Evolutionary conservation across 2,329 filamentous ascomycete genomes (phyloP).

Genomic region (Pestalotiopsis sp.): DNA sequence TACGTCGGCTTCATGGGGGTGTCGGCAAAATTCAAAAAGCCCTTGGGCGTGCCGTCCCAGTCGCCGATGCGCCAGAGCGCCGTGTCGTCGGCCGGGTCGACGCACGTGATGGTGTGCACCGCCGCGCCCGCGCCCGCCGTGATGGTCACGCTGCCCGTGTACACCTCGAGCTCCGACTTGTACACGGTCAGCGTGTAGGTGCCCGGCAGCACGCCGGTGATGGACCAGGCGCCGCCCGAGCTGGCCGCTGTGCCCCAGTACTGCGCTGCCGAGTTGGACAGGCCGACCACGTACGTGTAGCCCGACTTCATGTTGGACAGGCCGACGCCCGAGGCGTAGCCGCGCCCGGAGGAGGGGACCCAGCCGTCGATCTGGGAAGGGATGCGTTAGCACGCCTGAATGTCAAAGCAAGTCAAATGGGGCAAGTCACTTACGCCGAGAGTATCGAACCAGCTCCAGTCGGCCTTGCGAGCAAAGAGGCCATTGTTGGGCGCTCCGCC

Average conservation of each 20-base stretch:
- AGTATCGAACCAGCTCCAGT: constrained; percentile 36
- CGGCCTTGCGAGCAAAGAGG: constrained; percentile 38
- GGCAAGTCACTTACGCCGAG: constrained; percentile 24
- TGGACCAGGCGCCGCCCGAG: constrained; percentile 30
- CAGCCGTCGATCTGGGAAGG: constrained; percentile 30
- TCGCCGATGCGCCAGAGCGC: constrained; percentile 39
- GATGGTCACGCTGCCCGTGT: constrained; percentile 28
- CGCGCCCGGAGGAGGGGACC: constrained; percentile 32
- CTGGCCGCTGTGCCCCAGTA: constrained; percentile 36
- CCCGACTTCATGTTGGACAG: constrained; percentile 40
- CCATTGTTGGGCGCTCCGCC: constrained; percentile 37
- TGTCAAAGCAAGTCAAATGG: not conserved
- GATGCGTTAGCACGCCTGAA: not conserved
- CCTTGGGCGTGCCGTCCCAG: constrained; percentile 37
- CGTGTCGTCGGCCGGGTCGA: constrained; percentile 33
- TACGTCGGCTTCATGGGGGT: constrained; percentile 43
- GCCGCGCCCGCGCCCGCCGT: constrained; percentile 30
- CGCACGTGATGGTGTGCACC: constrained; percentile 31
- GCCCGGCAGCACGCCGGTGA: constrained; percentile 33
- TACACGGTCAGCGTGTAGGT: constrained; percentile 37
- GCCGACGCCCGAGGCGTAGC: constrained; percentile 32
- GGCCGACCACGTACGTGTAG: constrained; percentile 39
- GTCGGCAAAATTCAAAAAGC: constrained; percentile 38
- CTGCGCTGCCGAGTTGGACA: constrained; percentile 37
- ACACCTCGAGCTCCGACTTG: constrained; percentile 36